phyloP scores from a whole-genome alignment of 139 green algal genomes.

The Pleodorina starrii region DNA sequence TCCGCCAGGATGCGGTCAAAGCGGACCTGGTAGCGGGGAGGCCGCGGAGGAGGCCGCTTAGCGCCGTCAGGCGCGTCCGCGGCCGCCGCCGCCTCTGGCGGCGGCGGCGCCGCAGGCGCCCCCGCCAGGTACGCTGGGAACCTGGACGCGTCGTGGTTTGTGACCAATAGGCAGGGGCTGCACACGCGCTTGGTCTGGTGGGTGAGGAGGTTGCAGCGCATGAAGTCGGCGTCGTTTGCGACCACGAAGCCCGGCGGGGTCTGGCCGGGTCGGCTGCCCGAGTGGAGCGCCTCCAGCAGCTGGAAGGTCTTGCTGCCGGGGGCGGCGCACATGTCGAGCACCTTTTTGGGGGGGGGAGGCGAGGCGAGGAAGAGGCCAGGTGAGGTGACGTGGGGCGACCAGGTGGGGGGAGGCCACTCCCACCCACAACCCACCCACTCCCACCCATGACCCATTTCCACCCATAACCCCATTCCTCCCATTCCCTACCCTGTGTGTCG shows the following conservation, averaged over 20 bases:
- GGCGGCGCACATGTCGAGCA: constrained; percentile 98
- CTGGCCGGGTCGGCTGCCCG: constrained; percentile 39
- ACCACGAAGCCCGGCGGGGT: constrained; percentile 87
- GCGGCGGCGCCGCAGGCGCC: not conserved
- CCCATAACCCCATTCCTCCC: not conserved
- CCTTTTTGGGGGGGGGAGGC: no score
- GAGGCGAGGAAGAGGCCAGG: not conserved
- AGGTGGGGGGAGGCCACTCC: no score
- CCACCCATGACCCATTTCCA: not conserved
- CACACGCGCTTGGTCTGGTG: constrained; percentile 97
- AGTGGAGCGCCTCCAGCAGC: constrained; percentile 95
- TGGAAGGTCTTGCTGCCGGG: constrained; percentile 98
- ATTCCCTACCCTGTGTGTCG: constrained; percentile 82
- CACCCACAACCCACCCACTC: not conserved
- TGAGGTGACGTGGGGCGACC: not conserved
- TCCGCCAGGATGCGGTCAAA: constrained; percentile 97
- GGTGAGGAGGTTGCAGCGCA: constrained; percentile 97
- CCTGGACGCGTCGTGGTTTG: constrained; percentile 93
- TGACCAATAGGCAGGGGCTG: constrained; percentile 91
- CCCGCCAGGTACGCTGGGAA: constrained; percentile 74
- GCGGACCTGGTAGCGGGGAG: constrained; percentile 40
- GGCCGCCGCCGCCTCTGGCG: not conserved
- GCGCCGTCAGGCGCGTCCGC: not conserved
- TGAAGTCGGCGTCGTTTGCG: constrained; percentile 96
- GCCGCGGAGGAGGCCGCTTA: not conserved